phyloP scores from a whole-genome alignment of 1,284 basidiomycete genomes.

The Leccinum fuscescens region DNA sequence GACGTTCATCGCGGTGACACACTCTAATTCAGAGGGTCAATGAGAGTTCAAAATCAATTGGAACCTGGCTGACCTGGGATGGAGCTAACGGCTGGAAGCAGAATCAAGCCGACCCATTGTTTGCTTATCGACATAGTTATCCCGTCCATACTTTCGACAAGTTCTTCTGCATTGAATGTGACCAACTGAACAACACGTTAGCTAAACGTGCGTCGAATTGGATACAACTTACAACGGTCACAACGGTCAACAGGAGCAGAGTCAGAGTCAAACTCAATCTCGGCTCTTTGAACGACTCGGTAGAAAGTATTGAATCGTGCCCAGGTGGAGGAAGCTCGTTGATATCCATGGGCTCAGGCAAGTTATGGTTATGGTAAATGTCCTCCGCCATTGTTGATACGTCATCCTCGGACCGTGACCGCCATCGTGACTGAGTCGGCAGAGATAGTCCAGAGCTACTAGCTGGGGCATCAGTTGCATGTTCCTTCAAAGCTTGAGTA shows the following conservation, averaged over 20 bases:
- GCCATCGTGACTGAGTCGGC: conserved; percentile 10
- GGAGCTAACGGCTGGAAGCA: conserved; percentile 87
- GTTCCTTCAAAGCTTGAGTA: conserved; percentile 9
- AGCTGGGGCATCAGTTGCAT: background rate
- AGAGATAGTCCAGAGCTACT: conserved; percentile 3
- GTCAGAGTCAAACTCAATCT: conserved; percentile 62
- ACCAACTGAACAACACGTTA: conserved; percentile 49
- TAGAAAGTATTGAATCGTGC: conserved; percentile 18
- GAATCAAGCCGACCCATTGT: conserved; percentile 83
- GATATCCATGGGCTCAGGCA: conserved; percentile 13
- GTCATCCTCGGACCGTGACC: conserved; percentile 19
- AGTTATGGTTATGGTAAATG: conserved; percentile 6
- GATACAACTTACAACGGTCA: conserved; percentile 58
- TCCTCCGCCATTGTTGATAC: conserved; percentile 7
- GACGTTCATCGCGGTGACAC: conserved; percentile 85
- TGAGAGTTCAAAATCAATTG: background rate
- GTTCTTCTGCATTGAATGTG: conserved; percentile 82
- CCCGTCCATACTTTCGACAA: conserved; percentile 80
- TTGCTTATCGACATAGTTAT: conserved; percentile 54
- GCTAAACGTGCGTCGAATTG: background rate
- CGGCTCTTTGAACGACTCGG: conserved; percentile 42
- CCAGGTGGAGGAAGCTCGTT: conserved; percentile 26
- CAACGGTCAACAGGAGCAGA: conserved; percentile 52
- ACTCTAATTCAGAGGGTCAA: conserved; percentile 48
- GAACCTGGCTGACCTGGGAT: conserved; percentile 55